Base-by-base conservation (phyloP, 148 eudicot genomes). In the Cornus kousa region DNA sequence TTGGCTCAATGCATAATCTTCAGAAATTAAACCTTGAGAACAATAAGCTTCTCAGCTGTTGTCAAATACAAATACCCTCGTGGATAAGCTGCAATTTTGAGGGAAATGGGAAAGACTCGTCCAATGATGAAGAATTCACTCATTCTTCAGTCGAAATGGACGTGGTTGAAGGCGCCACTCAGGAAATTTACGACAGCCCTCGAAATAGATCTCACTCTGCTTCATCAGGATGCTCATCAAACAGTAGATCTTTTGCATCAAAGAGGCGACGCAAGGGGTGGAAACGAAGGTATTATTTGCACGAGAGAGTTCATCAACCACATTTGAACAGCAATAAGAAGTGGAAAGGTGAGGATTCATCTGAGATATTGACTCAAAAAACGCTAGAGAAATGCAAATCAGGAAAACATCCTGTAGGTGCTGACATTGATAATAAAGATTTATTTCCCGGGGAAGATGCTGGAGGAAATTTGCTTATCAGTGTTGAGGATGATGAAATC, bases 1-100 rank as follows among this genome's bases (percentile, higher is more conserved):
- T 93, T 67, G 86, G 83, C 80, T 80, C 82, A 22, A 93, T 93
- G 99, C 93, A 46, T 70, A 93, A 87, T 70, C 92, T 95, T 59
- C 94, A 80, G 81, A 88, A 73, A 62, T 79, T 95, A 70, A 91
- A 92, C 88, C 90, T 94, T 83, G 92, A 93, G 97, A 80, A 82
- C 87, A 93, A 96, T 85, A 92, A 89, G 94, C 90, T 93, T 81
- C 84, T 73, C 78, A 83, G 86, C 69, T 79, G 71, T 72, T 86
- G 85, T 80, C 88, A 85, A 85, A 28, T 28, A 28, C 28, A 28
- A 28, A 73, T 93, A 81, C 99, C 99, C 23, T 84, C 89, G 17
- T 89, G 98, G 98, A 87, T 96, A 82, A 84, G 88, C 89, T 93
- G 98, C 93, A 88, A 89, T 87, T 66, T 96, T 84, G 99, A 96